Evolutionary conservation across 1,284 basidiomycete genomes (phyloP).

Genomic region (Ceratobasidium papillatum): DNA sequence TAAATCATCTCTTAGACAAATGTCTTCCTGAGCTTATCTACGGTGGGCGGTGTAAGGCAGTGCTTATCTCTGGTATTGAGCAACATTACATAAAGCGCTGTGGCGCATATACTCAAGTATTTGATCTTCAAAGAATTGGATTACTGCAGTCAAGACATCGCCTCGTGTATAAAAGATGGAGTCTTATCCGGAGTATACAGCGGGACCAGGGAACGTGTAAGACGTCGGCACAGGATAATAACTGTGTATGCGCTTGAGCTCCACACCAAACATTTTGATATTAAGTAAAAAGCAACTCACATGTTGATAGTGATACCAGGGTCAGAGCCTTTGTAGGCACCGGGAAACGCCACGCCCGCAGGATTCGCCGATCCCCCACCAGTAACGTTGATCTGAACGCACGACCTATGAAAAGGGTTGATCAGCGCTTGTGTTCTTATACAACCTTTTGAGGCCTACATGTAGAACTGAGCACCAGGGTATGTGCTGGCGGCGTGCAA

Average conservation of each 20-base stretch:
- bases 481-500: constrained; percentile 40
- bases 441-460: background rate
- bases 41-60: background rate
- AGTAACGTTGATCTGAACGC: constrained; percentile 31
- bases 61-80: background rate
- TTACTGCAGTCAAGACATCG: background rate
- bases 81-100: background rate
- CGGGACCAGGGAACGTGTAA: constrained; percentile 56
- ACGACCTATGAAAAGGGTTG: background rate
- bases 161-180: background rate
- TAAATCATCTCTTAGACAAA: background rate
- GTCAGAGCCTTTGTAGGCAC: constrained; percentile 43
- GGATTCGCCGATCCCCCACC: constrained; percentile 39
- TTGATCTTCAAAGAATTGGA: background rate
- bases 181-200: constrained; percentile 36
- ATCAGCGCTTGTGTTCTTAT: background rate
- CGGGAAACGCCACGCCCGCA: constrained; percentile 41
- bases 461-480: constrained; percentile 44
- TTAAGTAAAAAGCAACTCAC: background rate
- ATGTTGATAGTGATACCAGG: constrained; percentile 42
- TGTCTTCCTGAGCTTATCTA: background rate
- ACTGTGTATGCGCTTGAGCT: constrained; percentile 11
- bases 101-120: background rate
- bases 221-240: constrained; percentile 48
- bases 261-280: background rate